Conservation (phyloP, 2,329 filamentous ascomycete species). For the Talaromyces sp. region DNA sequence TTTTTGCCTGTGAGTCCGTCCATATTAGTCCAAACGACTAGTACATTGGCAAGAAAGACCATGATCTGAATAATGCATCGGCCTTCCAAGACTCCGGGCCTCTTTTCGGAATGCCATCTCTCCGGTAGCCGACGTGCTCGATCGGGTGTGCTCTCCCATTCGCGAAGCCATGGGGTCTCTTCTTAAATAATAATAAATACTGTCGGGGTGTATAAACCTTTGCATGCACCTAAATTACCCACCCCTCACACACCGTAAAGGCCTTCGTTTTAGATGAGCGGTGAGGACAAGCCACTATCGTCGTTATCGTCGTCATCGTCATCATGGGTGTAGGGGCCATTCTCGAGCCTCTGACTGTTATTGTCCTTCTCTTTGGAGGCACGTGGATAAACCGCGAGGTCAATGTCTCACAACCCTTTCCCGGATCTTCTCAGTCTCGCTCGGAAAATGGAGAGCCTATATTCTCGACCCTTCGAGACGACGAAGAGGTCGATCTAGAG, state of each 20-base stretch:
- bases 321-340: conserved; percentile 54
- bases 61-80: neutral
- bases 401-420: conserved; percentile 14
- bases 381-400: conserved; percentile 55
- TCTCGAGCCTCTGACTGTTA: conserved; percentile 58
- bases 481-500: conserved; percentile 26
- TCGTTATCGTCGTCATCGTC: conserved; percentile 17
- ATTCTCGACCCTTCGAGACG: neutral
- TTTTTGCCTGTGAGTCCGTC: neutral
- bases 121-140: neutral
- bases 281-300: neutral
- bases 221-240: neutral
- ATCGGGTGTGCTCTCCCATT: neutral
- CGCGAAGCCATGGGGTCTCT: neutral
- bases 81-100: neutral
- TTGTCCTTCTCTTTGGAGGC: conserved; percentile 56
- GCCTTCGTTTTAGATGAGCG: neutral
- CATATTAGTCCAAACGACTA: neutral
- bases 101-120: neutral
- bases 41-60: neutral
- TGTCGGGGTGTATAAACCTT: neutral
- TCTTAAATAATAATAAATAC: neutral
- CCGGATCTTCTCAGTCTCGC: conserved; percentile 6
- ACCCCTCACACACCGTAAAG: neutral
- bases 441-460: conserved; percentile 17